Evolutionary conservation across 176 grass and related monocot species (phyloP), one percentile per base, ranked within the genome.

Genomic region (Juncus inflexus): DNA sequence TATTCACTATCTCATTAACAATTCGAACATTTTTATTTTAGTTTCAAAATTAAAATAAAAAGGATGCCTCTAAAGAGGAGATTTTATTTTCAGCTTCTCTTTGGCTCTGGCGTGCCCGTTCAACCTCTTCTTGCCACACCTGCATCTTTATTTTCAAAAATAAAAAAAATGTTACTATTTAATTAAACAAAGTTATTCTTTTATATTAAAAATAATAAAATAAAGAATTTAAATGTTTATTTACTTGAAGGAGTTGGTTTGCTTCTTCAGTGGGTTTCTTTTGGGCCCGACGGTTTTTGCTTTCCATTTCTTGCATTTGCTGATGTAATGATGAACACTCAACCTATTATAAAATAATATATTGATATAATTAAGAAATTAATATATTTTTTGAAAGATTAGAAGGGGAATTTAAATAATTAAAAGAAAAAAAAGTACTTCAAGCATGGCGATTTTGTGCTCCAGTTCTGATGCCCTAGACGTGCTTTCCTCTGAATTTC

Each of bases 211-310:
- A 28, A 28, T 28, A 28, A 28, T 28, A 28, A 28, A 28, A 28
- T 28, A 28, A 28, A 28, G 19, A 28, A 28, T 28, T 28, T 28
- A 28, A 28, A 28, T 28, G 19, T 13, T 41, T 77, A 84, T 60
- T 79, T 56, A 89, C 80, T 80, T 97, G 94, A 80, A 99, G 83
- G 56, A 70, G 76, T 90, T 99, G 94, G 60, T 80, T 99, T 70
- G 85, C 83, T 78, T 99, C 94, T 99, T 99, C 94, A 12, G 89
- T 86, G 77, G 94, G 86, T 51, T 84, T 99, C 73, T 99, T 99
- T 72, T 92, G 94, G 36, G 67, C 73, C 58, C 89, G 88, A 15
- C 89, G 88, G 69, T 90, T 92, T 56, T 81, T 86, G 58, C 83
- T 66, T 77, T 99, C 94, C 75, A 90, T 77, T 45, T 99, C 94